phyloP scores from a whole-genome alignment of 352 stramenopile genomes.

The Phytopythium kandeliae region DNA sequence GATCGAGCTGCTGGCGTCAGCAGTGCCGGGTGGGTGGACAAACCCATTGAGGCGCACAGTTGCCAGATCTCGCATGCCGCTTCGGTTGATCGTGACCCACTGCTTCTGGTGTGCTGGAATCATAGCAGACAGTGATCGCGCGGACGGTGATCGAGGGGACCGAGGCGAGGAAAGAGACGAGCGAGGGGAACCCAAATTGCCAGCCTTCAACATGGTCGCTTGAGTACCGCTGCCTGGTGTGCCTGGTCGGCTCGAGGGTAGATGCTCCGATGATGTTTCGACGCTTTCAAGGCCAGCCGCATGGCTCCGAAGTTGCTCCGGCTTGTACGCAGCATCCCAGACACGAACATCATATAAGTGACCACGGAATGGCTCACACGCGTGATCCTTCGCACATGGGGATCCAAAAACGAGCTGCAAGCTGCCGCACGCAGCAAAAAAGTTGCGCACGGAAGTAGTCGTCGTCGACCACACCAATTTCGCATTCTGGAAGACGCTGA shows the following conservation, averaged over 20 bases:
- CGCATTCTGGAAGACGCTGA: constrained; percentile 38
- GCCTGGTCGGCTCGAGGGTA: constrained; percentile 13
- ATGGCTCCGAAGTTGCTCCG: constrained; percentile 52
- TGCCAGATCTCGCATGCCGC: constrained; percentile 21
- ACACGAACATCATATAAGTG: constrained; percentile 56
- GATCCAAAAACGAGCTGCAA: neutral
- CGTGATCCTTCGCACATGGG: neutral
- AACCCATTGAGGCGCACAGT: constrained; percentile 31
- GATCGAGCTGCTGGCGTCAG: constrained; percentile 4
- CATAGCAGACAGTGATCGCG: constrained; percentile 16
- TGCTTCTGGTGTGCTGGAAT: constrained; percentile 32
- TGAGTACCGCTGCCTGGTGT: constrained; percentile 14
- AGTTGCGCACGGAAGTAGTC: neutral
- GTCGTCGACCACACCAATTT: constrained; percentile 10
- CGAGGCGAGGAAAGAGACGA: constrained; percentile 21
- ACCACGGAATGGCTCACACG: constrained; percentile 11
- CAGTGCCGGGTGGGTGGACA: constrained; percentile 2
- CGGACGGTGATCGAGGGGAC: constrained; percentile 36
- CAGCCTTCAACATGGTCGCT: neutral
- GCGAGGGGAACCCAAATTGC: constrained; percentile 1
- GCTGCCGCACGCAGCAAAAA: neutral
- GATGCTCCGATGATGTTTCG: constrained; percentile 9
- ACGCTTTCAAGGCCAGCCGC: constrained; percentile 36
- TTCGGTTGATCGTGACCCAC: constrained; percentile 58
- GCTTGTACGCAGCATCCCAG: constrained; percentile 52